Percentiles rank a stretch among this genome's conserved stretches.
Evolutionary conservation across 139 green algal species (phyloP).

Genomic region (Coelastrella sp.): DNA sequence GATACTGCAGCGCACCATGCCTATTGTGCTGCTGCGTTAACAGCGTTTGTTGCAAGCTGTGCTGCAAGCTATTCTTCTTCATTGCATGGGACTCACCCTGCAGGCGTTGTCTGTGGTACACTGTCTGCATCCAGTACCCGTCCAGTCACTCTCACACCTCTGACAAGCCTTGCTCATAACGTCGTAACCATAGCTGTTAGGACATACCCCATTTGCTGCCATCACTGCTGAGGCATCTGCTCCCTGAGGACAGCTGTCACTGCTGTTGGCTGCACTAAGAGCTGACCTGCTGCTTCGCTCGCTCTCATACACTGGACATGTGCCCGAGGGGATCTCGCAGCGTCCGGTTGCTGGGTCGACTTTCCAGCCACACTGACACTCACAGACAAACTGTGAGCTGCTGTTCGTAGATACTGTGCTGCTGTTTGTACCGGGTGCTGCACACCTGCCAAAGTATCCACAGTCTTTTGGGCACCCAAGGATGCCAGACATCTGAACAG

Average conservation of each 20-base stretch:
- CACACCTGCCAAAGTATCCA: slow-evolving; percentile 36
- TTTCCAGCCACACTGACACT: slow-evolving; percentile 51
- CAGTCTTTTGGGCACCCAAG: slow-evolving; percentile 32
- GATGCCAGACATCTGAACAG: background rate
- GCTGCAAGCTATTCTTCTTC: no score
- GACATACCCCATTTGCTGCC: slow-evolving; percentile 19
- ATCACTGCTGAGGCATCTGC: background rate
- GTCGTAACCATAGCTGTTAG: slow-evolving; percentile 38
- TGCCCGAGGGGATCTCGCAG: slow-evolving; percentile 41
- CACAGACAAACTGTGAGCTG: slow-evolving; percentile 29
- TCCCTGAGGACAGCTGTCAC: background rate
- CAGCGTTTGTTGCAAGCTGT: no score
- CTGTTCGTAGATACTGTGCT: background rate
- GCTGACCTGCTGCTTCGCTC: background rate
- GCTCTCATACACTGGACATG: slow-evolving; percentile 25
- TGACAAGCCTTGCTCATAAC: slow-evolving; percentile 24
- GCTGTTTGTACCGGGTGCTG: background rate
- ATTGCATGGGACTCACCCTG: slow-evolving; percentile 31
- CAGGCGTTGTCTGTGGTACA: slow-evolving; percentile 62
- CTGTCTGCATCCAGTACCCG: slow-evolving; percentile 54
- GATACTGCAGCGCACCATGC: no score
- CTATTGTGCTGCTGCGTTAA: no score
- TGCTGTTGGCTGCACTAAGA: background rate
- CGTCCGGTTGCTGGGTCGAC: slow-evolving; percentile 25
- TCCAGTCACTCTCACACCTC: slow-evolving; percentile 48